These are phyloP conservation scores for Aspergillus luchuensis DNA, from an alignment of 2,329 filamentous ascomycete species.

Conservation along the genomic window DNA sequence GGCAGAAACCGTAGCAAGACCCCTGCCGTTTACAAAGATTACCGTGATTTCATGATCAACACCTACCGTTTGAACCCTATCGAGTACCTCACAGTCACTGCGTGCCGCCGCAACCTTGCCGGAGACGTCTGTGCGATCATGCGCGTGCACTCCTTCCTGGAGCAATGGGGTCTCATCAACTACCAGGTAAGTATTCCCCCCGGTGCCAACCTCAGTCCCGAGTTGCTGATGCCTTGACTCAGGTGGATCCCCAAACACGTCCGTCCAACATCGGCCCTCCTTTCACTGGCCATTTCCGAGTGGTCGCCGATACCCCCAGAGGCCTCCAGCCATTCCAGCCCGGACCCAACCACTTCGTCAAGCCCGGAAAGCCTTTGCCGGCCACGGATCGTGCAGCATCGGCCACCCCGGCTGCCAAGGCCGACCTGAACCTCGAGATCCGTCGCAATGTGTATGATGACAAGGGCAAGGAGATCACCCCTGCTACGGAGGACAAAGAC, in stretches of 20 bases:
- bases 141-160: constrained; percentile 95
- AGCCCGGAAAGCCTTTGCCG: constrained; percentile 61
- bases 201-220: background rate
- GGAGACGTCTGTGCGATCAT: constrained; percentile 99
- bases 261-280: constrained; percentile 95
- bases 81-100: constrained; percentile 96
- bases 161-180: constrained; percentile 98
- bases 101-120: constrained; percentile 89
- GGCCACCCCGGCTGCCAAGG: constrained; percentile 67
- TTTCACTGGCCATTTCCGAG: constrained; percentile 95
- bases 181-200: constrained; percentile 72
- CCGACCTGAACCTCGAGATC: constrained; percentile 87
- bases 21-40: constrained; percentile 95
- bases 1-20: constrained; percentile 98
- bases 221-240: constrained; percentile 14
- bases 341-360: constrained; percentile 70
- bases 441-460: constrained; percentile 95
- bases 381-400: constrained; percentile 72
- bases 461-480: constrained; percentile 80
- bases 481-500: constrained; percentile 66
- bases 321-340: constrained; percentile 96
- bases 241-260: constrained; percentile 95
- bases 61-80: constrained; percentile 94
- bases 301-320: constrained; percentile 92
- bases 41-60: constrained; percentile 99